Conservation (phyloP, 169 alveolate species). For the Theileria parva region DNA sequence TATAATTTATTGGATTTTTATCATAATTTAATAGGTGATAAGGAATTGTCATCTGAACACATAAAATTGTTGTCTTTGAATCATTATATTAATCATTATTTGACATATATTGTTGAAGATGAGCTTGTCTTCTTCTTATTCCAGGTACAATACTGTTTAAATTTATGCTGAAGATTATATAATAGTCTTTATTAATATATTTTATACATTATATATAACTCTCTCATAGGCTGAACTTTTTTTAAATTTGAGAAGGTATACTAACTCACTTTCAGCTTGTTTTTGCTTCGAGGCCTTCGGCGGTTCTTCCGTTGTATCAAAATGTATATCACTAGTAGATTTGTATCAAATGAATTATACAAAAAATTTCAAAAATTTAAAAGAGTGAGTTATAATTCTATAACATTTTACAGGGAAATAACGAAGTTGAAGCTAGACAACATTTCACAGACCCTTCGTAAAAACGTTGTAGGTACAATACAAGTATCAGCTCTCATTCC, state of each 20-base stretch:
- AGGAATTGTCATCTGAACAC: constrained; percentile 32
- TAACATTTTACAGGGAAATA: constrained; percentile 5
- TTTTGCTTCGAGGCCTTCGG: constrained; percentile 22
- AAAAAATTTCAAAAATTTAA: constrained; percentile 31
- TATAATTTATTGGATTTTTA: neutral
- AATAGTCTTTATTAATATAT: no score
- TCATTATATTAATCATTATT: constrained; percentile 17
- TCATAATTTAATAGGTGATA: constrained; percentile 9
- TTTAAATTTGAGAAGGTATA: constrained; percentile 26
- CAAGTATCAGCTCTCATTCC: constrained; percentile 57
- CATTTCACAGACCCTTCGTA: constrained; percentile 34
- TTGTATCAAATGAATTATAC: constrained; percentile 58
- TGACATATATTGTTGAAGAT: constrained; percentile 12
- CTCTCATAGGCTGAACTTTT: constrained; percentile 47
- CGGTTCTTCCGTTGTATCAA: constrained; percentile 17
- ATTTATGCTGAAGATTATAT: no score
- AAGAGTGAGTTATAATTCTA: constrained; percentile 21
- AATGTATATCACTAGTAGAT: constrained; percentile 55
- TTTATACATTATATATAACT: neutral
- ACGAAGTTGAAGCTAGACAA: constrained; percentile 24
- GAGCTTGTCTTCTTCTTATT: constrained; percentile 30
- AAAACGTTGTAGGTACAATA: constrained; percentile 56
- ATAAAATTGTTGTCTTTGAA: constrained; percentile 1
- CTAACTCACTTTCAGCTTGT: constrained; percentile 57
- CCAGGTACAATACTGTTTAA: constrained; percentile 25